A percentile compares a stretch with the other conserved stretches of the same genome.
Evolutionary conservation across 1,284 basidiomycete genomes (phyloP).

Genomic region (Waitea zeae): DNA sequence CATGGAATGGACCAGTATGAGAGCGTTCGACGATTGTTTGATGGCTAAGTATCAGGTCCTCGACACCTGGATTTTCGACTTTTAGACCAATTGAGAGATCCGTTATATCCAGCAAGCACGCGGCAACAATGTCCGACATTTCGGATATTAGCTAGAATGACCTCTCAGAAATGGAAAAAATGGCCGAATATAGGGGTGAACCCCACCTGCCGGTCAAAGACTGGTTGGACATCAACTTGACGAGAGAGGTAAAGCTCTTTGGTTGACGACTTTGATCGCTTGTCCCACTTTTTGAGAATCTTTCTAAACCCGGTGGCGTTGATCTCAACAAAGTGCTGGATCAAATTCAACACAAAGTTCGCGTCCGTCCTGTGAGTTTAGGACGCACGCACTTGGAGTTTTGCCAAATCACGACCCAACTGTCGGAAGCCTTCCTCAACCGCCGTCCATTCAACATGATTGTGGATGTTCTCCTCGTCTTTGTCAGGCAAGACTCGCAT

Average conservation of each 20-base stretch:
- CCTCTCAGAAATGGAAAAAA: background rate
- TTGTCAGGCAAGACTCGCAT: slow-evolving; percentile 51
- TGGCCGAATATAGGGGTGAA: slow-evolving; percentile 4
- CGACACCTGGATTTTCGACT: slow-evolving; percentile 37
- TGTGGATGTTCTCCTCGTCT: slow-evolving; percentile 35
- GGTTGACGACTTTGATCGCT: slow-evolving; percentile 84
- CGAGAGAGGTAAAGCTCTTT: slow-evolving; percentile 94
- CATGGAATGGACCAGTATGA: slow-evolving; percentile 60
- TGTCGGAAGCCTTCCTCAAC: slow-evolving; percentile 94
- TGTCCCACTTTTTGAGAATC: slow-evolving; percentile 99
- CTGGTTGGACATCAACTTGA: slow-evolving; percentile 96
- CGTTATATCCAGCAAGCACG: slow-evolving; percentile 85
- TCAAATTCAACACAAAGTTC: slow-evolving; percentile 9
- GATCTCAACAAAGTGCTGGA: slow-evolving; percentile 91
- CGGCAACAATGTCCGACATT: slow-evolving; percentile 86
- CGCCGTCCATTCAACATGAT: slow-evolving; percentile 80
- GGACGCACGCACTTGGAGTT: slow-evolving; percentile 59
- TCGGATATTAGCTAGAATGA: slow-evolving; percentile 75
- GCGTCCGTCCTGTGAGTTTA: slow-evolving; percentile 9
- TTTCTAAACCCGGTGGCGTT: slow-evolving; percentile 97
- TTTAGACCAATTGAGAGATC: slow-evolving; percentile 63
- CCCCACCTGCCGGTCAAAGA: slow-evolving; percentile 85
- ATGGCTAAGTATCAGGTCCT: slow-evolving; percentile 44
- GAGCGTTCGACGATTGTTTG: slow-evolving; percentile 52
- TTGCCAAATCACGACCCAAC: slow-evolving; percentile 90